These are phyloP conservation scores for Fraxinus angustifolia DNA, from an alignment of 305 asterid species.

Conservation along the genomic window DNA sequence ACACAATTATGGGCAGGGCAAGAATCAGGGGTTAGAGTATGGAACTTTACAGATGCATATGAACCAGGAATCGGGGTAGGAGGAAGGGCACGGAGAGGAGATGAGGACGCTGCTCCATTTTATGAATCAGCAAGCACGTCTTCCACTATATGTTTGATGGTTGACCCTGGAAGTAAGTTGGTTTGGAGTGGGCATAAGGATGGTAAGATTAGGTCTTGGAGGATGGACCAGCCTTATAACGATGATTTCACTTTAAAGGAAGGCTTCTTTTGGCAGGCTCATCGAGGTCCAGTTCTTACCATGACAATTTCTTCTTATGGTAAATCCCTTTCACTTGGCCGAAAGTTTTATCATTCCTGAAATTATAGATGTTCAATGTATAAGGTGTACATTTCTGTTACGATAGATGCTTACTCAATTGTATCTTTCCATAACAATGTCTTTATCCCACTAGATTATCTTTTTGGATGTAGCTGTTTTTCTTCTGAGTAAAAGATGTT, in stretches of 20 bases:
- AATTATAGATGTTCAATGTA: background rate
- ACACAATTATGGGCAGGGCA: slow-evolving; percentile 90
- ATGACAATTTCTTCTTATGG: slow-evolving; percentile 82
- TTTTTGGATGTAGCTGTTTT: background rate
- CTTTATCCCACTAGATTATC: background rate
- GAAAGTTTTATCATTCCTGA: background rate
- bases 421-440: background rate
- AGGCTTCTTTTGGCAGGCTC: slow-evolving; percentile 93
- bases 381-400: background rate
- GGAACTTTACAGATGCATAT: slow-evolving; percentile 74
- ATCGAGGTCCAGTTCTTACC: slow-evolving; percentile 73
- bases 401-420: background rate
- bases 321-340: slow-evolving; percentile 28
- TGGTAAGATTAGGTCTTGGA: slow-evolving; percentile 91
- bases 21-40: slow-evolving; percentile 87
- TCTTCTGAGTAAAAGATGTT: background rate
- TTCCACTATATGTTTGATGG: slow-evolving; percentile 61
- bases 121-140: slow-evolving; percentile 66
- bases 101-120: slow-evolving; percentile 94
- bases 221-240: slow-evolving; percentile 65
- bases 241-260: slow-evolving; percentile 67
- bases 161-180: slow-evolving; percentile 71
- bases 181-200: slow-evolving; percentile 97
- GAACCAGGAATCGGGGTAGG: slow-evolving; percentile 63
- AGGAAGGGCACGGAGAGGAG: slow-evolving; percentile 77